These are phyloP conservation scores for Fusarium tuaranense DNA, from an alignment of 2,329 filamentous ascomycete species.

Conservation along the genomic window DNA sequence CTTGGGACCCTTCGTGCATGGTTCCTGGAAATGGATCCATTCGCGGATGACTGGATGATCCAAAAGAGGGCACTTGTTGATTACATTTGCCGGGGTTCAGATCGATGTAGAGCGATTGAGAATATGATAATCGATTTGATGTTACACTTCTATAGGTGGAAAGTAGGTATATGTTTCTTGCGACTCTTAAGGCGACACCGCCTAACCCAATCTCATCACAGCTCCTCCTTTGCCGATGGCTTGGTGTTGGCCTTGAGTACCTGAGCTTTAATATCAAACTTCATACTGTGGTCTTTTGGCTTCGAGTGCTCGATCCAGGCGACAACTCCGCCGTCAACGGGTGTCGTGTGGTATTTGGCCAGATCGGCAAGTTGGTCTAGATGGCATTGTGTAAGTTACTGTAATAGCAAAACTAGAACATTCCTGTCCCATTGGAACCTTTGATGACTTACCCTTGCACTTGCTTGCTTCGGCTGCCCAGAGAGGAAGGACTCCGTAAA, in stretches of 20 bases:
- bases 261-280: slow-evolving; percentile 52
- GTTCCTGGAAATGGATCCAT: not conserved
- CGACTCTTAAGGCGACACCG: not conserved
- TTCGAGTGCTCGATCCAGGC: slow-evolving; percentile 48
- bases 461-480: slow-evolving; percentile 59
- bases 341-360: slow-evolving; percentile 43
- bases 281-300: slow-evolving; percentile 47
- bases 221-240: slow-evolving; percentile 40
- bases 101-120: not conserved
- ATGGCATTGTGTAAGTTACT: slow-evolving; percentile 9
- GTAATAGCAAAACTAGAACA: not conserved
- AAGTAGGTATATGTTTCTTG: not conserved
- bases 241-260: slow-evolving; percentile 42
- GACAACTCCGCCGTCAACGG: slow-evolving; percentile 43
- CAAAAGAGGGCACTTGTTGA: not conserved
- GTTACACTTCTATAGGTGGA: not conserved
- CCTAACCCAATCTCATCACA: slow-evolving; percentile 20
- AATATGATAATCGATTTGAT: not conserved
- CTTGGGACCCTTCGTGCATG: slow-evolving; percentile 21
- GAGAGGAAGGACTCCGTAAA: slow-evolving; percentile 62
- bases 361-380: slow-evolving; percentile 46
- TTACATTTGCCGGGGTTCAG: not conserved
- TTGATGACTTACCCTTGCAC: slow-evolving; percentile 54
- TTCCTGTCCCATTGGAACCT: not conserved
- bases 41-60: not conserved